Conservation (phyloP, 2,329 filamentous ascomycete genomes). For the Alternaria rosae region DNA sequence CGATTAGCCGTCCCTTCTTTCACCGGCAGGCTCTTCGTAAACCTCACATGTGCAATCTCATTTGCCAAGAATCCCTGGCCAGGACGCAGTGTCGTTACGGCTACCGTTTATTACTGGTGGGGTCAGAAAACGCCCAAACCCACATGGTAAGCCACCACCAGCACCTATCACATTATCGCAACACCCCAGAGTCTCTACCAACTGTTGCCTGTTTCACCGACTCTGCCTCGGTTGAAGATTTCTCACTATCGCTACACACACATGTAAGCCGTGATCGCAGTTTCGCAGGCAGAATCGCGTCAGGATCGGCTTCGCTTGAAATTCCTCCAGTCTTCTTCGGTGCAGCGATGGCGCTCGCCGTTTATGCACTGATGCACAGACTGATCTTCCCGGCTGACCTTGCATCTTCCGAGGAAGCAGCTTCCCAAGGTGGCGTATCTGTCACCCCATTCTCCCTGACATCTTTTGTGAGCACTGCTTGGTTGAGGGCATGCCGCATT, state of each 20-base stretch:
- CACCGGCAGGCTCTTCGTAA: neutral
- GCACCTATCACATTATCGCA: neutral
- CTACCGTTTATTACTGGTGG: constrained; percentile 22
- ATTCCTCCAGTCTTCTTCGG: constrained; percentile 13
- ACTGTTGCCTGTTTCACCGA: neutral
- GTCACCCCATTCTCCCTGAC: neutral
- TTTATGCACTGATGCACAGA: constrained; percentile 9
- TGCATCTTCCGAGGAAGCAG: constrained; percentile 7
- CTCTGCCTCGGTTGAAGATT: constrained; percentile 10
- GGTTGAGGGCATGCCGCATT: neutral
- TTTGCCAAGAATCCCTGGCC: constrained; percentile 3
- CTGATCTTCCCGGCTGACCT: constrained; percentile 10
- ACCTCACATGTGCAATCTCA: neutral
- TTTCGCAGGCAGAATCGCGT: neutral
- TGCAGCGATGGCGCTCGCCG: constrained; percentile 1
- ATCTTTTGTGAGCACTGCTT: neutral
- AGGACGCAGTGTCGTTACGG: constrained; percentile 5
- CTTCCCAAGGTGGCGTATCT: constrained; percentile 5
- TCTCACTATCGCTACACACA: neutral
- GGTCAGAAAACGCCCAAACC: constrained; percentile 12
- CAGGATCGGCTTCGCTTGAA: constrained; percentile 2
- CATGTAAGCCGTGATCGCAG: neutral
- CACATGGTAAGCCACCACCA: constrained; percentile 22
- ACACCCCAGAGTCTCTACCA: constrained; percentile 1
- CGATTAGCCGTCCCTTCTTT: neutral